Percentiles rank a stretch among this genome's conserved stretches.
Conservation (phyloP, 176 grass and related monocot genomes). For the Stipa capillata region DNA sequence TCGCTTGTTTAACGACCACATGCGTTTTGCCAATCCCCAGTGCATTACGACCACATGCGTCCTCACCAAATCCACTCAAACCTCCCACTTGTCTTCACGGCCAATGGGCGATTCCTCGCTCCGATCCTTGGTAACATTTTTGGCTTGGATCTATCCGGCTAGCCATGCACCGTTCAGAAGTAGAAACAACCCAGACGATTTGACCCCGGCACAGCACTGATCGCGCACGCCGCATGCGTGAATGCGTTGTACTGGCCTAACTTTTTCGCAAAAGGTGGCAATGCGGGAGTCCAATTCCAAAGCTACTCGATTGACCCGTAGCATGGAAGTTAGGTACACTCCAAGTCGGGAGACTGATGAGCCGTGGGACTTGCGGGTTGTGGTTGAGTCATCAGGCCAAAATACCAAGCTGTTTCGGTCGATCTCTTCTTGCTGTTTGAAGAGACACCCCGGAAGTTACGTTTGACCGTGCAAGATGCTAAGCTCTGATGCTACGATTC, state of each 20-base stretch:
- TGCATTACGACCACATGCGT: neutral
- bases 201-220: neutral
- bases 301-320: constrained; percentile 28
- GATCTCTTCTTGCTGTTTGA: neutral
- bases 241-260: neutral
- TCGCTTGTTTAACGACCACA: neutral
- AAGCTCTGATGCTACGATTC: too few species aligned
- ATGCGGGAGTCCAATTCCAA: neutral
- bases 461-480: neutral
- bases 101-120: neutral
- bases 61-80: neutral
- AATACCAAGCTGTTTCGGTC: neutral
- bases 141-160: neutral
- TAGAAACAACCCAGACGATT: neutral
- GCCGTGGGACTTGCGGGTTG: neutral
- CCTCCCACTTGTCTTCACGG: neutral
- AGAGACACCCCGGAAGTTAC: neutral
- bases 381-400: neutral
- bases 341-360: neutral
- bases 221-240: neutral
- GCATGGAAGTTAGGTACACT: constrained; percentile 1
- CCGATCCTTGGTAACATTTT: too few species aligned
- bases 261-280: neutral
- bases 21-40: neutral
- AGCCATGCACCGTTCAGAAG: neutral